Percentiles rank a stretch among this genome's conserved stretches.
phyloP scores from a whole-genome alignment of 805 yeast genomes.

The Yamadazyma scolyti region DNA sequence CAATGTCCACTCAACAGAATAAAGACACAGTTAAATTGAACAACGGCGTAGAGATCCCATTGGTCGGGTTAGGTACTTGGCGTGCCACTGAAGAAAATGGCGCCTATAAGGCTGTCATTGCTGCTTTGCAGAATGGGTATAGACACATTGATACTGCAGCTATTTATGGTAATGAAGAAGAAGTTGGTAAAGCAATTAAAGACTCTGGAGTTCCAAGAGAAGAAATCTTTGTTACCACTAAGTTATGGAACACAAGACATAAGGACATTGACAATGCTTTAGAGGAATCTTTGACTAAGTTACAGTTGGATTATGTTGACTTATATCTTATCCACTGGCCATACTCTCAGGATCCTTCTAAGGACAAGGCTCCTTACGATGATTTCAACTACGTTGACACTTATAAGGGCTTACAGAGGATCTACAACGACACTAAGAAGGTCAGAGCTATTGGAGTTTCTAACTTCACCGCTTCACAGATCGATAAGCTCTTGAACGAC shows the following conservation, averaged over 20 bases:
- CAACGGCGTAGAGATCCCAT: constrained; percentile 63
- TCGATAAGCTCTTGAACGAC: constrained; percentile 22
- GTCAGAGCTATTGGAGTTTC: constrained; percentile 34
- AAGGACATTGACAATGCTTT: constrained; percentile 50
- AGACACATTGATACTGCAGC: constrained; percentile 79
- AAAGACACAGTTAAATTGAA: constrained; percentile 40
- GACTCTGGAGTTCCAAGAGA: constrained; percentile 63
- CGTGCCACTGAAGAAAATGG: constrained; percentile 47
- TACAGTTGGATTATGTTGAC: constrained; percentile 75
- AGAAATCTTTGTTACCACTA: constrained; percentile 69
- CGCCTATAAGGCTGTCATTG: constrained; percentile 53
- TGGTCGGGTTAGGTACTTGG: constrained; percentile 76
- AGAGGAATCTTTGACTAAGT: constrained; percentile 54
- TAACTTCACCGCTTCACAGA: constrained; percentile 29
- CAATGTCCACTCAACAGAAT: constrained; percentile 7
- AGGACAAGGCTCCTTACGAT: constrained; percentile 11
- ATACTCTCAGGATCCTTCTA: constrained; percentile 21
- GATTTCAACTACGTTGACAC: constrained; percentile 32
- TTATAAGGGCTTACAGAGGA: constrained; percentile 52
- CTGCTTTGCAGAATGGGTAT: constrained; percentile 66
- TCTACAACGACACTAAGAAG: constrained; percentile 33
- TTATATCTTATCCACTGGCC: constrained; percentile 87
- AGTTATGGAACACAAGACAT: constrained; percentile 58
- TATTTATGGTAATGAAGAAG: constrained; percentile 61
- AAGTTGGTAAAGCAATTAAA: constrained; percentile 53